Percentiles rank a stretch among this genome's conserved stretches.
phyloP scores from a whole-genome alignment of 352 stramenopile genomes.

The Phytophthora fragariaefolia region DNA sequence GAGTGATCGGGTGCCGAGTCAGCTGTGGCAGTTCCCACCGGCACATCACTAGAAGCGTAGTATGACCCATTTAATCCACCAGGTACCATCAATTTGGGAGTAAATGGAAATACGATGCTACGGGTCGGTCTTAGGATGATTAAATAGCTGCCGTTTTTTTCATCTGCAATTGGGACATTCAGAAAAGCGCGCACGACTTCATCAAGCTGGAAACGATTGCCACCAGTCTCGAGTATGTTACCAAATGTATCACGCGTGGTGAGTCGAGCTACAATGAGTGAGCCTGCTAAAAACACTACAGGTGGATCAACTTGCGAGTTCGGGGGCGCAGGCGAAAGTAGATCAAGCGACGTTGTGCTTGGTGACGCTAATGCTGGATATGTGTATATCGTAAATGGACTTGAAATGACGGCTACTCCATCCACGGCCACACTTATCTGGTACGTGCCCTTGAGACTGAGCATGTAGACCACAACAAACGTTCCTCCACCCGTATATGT shows the following conservation, averaged over 20 bases:
- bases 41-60: conserved; percentile 40
- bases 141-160: conserved; percentile 50
- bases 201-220: conserved; percentile 53
- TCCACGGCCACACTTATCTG: conserved; percentile 54
- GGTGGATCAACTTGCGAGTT: conserved; percentile 18
- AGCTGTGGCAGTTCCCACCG: conserved; percentile 21
- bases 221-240: conserved; percentile 62
- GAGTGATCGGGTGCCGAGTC: conserved; percentile 28
- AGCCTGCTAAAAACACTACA: conserved; percentile 45
- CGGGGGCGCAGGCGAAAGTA: conserved; percentile 41
- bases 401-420: conserved; percentile 43
- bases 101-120: conserved; percentile 41
- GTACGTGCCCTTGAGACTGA: conserved; percentile 55
- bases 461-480: conserved; percentile 53
- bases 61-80: conserved; percentile 69
- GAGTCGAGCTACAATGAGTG: conserved; percentile 42
- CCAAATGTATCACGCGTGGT: conserved; percentile 53
- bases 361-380: conserved; percentile 52
- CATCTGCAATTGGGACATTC: conserved; percentile 35
- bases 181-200: conserved; percentile 30
- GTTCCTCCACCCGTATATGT: conserved; percentile 43
- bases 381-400: conserved; percentile 67
- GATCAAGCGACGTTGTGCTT: conserved; percentile 56
- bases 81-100: conserved; percentile 53
- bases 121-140: conserved; percentile 37